Percentiles rank a stretch among this genome's conserved stretches.
Conservation (phyloP, 139 green algal species). For the Pycnococcus provasolii region DNA sequence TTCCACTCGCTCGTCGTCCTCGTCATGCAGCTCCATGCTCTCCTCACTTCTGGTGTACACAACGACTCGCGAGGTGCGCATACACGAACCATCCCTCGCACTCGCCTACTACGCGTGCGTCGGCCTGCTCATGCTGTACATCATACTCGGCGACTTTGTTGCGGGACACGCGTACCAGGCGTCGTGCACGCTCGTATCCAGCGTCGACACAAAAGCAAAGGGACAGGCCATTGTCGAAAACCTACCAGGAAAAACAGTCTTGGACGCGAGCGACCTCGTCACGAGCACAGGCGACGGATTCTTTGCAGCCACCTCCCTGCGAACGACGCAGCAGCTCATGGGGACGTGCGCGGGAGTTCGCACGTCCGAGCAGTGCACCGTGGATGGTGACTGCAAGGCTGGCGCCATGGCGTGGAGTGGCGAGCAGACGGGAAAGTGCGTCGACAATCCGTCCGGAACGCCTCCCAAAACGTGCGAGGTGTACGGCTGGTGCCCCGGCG, state of each 20-base stretch:
- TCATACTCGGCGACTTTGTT: no score
- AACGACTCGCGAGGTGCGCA: background rate
- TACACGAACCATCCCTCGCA: background rate
- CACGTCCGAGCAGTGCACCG: background rate
- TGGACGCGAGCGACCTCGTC: constrained; percentile 10
- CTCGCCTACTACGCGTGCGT: background rate
- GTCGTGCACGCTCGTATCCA: background rate
- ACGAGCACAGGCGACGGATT: background rate
- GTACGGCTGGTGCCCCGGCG: constrained; percentile 1
- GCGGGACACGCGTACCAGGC: background rate
- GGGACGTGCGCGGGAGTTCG: background rate
- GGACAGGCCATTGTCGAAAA: background rate
- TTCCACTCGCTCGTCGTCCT: no score
- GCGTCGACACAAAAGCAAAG: constrained; percentile 1
- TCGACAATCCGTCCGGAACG: background rate
- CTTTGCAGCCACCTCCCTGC: background rate
- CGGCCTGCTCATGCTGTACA: background rate
- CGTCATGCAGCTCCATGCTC: no score
- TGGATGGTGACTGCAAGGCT: background rate
- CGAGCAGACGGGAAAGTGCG: background rate
- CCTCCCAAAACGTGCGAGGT: background rate
- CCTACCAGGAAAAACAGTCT: background rate
- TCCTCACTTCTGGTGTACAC: background rate
- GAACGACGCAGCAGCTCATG: constrained; percentile 5
- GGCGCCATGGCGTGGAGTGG: background rate